Evolutionary conservation across 352 stramenopile species (phyloP), one percentile per base, ranked within the genome.

Genomic region (Sclerospora graminicola): DNA sequence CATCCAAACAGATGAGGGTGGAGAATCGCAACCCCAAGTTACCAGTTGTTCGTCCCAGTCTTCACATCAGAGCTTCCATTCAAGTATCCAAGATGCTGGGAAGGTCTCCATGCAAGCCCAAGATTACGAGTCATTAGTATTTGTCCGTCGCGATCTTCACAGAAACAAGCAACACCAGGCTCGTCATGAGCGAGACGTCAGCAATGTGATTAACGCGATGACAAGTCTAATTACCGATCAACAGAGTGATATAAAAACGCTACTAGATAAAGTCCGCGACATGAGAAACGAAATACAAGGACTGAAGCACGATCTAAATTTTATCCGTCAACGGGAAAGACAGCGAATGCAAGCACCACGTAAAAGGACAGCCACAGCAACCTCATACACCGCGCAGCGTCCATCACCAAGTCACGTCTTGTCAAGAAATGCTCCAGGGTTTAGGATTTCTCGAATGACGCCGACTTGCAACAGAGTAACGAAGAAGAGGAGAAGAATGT

Each of bases 191-290:
- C 46, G 45, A 15, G 60, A 62, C 15, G 63, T 71, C 10, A 53
- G 53, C 6, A 51, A 60, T 24, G 68, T 81, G 16, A 60, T 81
- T 23, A 60, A 68, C 18, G 57, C 64, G 9, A 62, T 77, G 45
- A 73, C 62, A 11, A 53, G 16, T 21, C 40, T 80, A 9, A 52
- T 80, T 10, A 54, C 56, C 8, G 67, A 80, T 27, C 68, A 81
- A n/a, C 65, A 77, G 28, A 44, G 41, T 8, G 60, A 68, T 20
- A 32, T 62, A 9, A 30, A 52, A 16, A 31, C 30, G 11, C 30
- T 76, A 13, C 45, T 57, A 35, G 23, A 27, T 9, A 37, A 58
- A 23, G 29, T 54, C 8, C 13, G 36, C 15, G 32, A 49, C 15
- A 57, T 71, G 46, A 43, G 23, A 11, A 5, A 21, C 10, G 37